Base-by-base conservation (phyloP, 768 basidiomycete species). In the Agrocybe chaxingu region DNA sequence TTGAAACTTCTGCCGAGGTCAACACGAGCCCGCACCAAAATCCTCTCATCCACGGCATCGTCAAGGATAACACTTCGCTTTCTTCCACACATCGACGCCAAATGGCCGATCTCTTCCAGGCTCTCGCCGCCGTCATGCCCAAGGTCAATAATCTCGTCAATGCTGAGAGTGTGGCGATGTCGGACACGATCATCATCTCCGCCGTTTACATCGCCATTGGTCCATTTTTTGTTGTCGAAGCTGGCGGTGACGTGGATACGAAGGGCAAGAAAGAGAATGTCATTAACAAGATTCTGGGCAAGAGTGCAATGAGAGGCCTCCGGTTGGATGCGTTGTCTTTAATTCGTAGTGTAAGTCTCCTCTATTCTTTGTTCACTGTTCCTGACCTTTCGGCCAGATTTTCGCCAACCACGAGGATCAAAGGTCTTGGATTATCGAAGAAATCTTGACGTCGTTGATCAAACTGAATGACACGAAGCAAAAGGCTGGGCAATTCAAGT, bases 361-460 rank as follows among this genome's bases (percentile, higher is more conserved):
- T 38, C 36, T 12, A 29, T 35, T 36, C 7, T 32, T 29, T 9
- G 18, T 37, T 12, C 13, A 12, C 8, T 44, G n/a, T 46, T 35
- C 48, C 19, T 53, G 36, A 39, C 32, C 18, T 43, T 32, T 36
- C 32, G 8, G 48, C 19, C 59, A 97, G 95, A 86, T 95, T 31
- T 98, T 97, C 59, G 90, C 91, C 9, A 89, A 87, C 55, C 85
- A 98, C 61, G 84, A 90, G 56, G 87, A 87, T 38, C 97, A 99
- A 66, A 74, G 97, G 7, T 84, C 87, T 0, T 97, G 94, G 94
- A 96, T 98, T 55, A 87, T 98, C n/a, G 95, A 98, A 64, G 97
- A 98, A 67, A 95, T 98, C 32, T 62, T 99, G 24, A 81, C 84
- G 7, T 95, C 92, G 0, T 71, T 98, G 47, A 94, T 89, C 58